Evolutionary conservation across 2,329 filamentous ascomycete species (phyloP).

Genomic region (Aspergillus sp.): DNA sequence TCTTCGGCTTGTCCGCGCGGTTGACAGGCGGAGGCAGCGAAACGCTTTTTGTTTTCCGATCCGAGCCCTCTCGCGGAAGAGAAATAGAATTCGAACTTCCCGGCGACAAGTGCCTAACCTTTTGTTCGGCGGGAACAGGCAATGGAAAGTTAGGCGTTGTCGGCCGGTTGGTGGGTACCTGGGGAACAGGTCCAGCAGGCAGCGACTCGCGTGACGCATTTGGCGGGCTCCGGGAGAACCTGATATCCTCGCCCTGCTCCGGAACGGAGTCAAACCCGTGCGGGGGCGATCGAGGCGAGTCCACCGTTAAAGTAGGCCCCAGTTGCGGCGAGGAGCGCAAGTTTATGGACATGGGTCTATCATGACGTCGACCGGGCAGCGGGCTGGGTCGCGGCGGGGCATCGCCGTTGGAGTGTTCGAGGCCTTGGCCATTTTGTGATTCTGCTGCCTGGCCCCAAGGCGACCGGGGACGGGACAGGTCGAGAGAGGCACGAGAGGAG

Average conservation of each 20-base stretch:
- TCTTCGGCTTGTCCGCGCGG: constrained; percentile 71
- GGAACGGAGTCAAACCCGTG: constrained; percentile 36
- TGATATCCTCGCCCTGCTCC: constrained; percentile 64
- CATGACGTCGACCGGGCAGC: constrained; percentile 58
- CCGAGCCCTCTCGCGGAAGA: constrained; percentile 15
- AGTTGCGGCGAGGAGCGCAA: constrained; percentile 38
- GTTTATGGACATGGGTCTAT: constrained; percentile 41
- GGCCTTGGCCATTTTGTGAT: constrained; percentile 14
- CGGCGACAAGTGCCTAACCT: constrained; percentile 16
- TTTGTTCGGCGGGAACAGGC: constrained; percentile 13
- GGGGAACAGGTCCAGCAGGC: constrained; percentile 15
- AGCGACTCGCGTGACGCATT: constrained; percentile 20
- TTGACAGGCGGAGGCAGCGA: constrained; percentile 70
- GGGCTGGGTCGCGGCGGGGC: constrained; percentile 20
- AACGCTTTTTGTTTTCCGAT: constrained; percentile 30
- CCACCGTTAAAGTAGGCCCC: constrained; percentile 37
- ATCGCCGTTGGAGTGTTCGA: constrained; percentile 18
- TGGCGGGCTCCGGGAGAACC: constrained; percentile 19
- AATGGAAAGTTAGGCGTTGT: constrained; percentile 26
- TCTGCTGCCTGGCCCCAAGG: constrained; percentile 29
- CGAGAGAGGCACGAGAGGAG: constrained; percentile 35
- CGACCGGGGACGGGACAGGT: constrained; percentile 36
- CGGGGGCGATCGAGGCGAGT: constrained; percentile 41
- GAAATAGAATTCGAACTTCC: constrained; percentile 6
- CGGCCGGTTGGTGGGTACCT: constrained; percentile 17